Percentiles rank a stretch among this genome's conserved stretches.
Evolutionary conservation across 139 green algal species (phyloP).

Genomic region (Zygnema circumcarinatum): DNA sequence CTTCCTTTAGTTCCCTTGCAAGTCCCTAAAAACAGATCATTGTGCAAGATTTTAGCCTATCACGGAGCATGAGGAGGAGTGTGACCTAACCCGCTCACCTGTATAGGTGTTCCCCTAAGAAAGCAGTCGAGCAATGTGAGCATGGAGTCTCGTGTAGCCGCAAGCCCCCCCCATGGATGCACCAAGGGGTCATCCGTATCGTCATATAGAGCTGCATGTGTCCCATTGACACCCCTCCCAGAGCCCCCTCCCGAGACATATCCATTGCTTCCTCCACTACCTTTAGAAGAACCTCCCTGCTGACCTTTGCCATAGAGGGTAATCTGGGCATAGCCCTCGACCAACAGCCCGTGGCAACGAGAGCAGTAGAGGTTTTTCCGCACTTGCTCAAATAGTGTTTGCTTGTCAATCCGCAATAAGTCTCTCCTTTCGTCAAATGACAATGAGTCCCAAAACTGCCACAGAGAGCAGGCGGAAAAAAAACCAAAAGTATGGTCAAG

Average conservation of each 20-base stretch:
- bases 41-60: no score
- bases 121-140: constrained; percentile 33
- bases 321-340: constrained; percentile 26
- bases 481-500: no score
- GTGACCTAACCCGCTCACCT: not conserved
- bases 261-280: constrained; percentile 1
- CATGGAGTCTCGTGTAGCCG: constrained; percentile 7
- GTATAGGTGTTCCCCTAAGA: not conserved
- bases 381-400: constrained; percentile 26
- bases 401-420: constrained; percentile 29
- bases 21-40: no score
- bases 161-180: constrained; percentile 20
- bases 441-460: constrained; percentile 26
- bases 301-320: not conserved
- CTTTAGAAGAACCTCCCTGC: not conserved
- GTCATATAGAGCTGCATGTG: not conserved
- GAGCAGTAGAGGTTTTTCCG: constrained; percentile 39
- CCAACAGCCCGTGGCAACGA: constrained; percentile 15
- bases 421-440: constrained; percentile 7
- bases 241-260: not conserved
- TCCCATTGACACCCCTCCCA: not conserved
- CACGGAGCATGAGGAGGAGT: no score
- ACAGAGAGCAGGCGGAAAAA: not conserved
- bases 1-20: no score
- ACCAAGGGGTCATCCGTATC: constrained; percentile 21